phyloP scores from a whole-genome alignment of 208 protist species.

The Wallacemonas sp. region DNA sequence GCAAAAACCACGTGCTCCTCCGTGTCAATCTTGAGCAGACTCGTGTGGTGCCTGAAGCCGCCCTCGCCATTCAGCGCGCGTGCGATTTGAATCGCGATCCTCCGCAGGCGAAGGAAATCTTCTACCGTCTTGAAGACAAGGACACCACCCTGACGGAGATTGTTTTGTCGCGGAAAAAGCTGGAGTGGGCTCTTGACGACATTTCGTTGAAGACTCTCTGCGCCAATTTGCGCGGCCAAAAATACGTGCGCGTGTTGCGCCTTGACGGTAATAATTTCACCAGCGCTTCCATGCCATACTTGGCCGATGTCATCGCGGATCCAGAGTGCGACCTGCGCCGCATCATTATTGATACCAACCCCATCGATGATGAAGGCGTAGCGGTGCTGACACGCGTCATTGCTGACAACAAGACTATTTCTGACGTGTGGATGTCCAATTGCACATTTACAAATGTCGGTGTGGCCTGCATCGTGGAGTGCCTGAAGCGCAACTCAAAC shows the following conservation, averaged over 20 bases:
- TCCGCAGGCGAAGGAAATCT: constrained; percentile 50
- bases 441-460: constrained; percentile 54
- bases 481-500: constrained; percentile 46
- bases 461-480: constrained; percentile 28
- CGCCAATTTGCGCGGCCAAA: constrained; percentile 37
- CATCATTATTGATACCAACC: constrained; percentile 59
- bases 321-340: constrained; percentile 38
- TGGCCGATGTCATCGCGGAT: constrained; percentile 49
- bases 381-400: constrained; percentile 56
- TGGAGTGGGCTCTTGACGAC: constrained; percentile 57
- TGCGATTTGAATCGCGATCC: constrained; percentile 79
- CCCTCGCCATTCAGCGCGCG: constrained; percentile 43
- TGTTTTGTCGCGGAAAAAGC: constrained; percentile 38
- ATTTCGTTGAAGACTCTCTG: constrained; percentile 62
- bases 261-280: constrained; percentile 65
- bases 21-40: constrained; percentile 53
- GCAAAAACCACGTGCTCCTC: constrained; percentile 54
- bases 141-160: constrained; percentile 51
- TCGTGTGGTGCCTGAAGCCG: constrained; percentile 37
- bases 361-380: constrained; percentile 59
- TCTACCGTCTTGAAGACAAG: constrained; percentile 59
- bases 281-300: constrained; percentile 40
- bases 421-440: constrained; percentile 35
- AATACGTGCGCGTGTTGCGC: constrained; percentile 49
- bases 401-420: constrained; percentile 54